Base-by-base conservation (phyloP, 208 protist genomes). In the Lotmaria passim region DNA sequence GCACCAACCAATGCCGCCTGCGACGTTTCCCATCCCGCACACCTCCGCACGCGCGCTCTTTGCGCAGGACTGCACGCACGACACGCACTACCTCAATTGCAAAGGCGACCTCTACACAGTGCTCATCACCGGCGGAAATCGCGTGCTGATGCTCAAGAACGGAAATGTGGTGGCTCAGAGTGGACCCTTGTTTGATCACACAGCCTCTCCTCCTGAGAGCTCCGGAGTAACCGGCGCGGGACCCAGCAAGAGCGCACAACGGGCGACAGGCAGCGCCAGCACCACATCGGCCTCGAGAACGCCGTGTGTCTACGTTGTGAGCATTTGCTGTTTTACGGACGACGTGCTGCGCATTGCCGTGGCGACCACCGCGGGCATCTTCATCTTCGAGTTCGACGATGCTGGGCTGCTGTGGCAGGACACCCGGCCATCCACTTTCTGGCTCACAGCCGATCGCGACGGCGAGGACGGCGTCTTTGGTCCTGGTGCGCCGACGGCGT, bases 61-160 rank as follows among this genome's bases (percentile, higher is more conserved):
- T 30, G 85, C 90, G 19, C 90, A 90, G 67, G 64, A 69, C 17
- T 93, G 85, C 52, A 73, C 74, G 11, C 83, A 90, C 50, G 61
- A 87, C 17, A 78, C 82, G 1, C 87, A 86, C 61, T 73, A 80
- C 41, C 75, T 89, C 30, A 85, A 74, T 43, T 61, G 65, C 3
- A 71, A 56, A 15, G 90, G 87, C 3, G 79, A 86, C 61, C 62
- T 95, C 4, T 76, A 79, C 61, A 87, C 79, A 1, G 90, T 78
- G n/a, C 79, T 90, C 36, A 85, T 95, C 56, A 80, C 73, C n/a
- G 71, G 77, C 5, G 85, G 72, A 17, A 70, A 84, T 56, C 57
- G 81, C 21, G 44, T 95, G 7, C 44, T 95, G 38, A 57, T 95
- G 34, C 66, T 95, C 30, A 84, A 75, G 48, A 82, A 85, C 44